phyloP scores from a whole-genome alignment of 2,329 filamentous ascomycete genomes.

The Alternaria sp. region DNA sequence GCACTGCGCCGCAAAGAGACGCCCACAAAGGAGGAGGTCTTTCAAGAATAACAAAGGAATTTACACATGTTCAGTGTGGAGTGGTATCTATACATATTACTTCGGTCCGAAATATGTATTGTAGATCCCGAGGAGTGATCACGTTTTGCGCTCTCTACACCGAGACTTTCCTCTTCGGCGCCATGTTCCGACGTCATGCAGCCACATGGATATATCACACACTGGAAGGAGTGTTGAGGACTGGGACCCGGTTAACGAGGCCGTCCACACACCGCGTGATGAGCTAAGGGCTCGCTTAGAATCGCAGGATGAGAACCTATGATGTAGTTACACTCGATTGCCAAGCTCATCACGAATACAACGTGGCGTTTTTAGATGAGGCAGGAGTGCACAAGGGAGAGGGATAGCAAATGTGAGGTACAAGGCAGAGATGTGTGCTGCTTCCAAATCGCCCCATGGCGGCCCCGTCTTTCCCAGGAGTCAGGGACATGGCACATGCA shows the following conservation, averaged over 20 bases:
- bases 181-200: slow-evolving; percentile 17
- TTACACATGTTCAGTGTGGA: not conserved
- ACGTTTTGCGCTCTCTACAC: not conserved
- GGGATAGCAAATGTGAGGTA: not conserved
- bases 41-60: slow-evolving; percentile 36
- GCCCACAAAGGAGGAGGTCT: slow-evolving; percentile 57
- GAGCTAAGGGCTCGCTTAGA: slow-evolving; percentile 29
- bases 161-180: not conserved
- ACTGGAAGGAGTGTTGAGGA: slow-evolving; percentile 19
- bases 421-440: not conserved
- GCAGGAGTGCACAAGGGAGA: not conserved
- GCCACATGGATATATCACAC: slow-evolving; percentile 27
- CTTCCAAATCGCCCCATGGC: not conserved
- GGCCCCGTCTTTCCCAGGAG: not conserved
- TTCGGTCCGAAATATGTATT: slow-evolving; percentile 10
- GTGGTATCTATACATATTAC: not conserved
- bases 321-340: slow-evolving; percentile 24
- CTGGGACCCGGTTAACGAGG: slow-evolving; percentile 8
- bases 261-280: slow-evolving; percentile 20
- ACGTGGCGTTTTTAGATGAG: slow-evolving; percentile 1
- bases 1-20: slow-evolving; percentile 72
- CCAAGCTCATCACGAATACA: slow-evolving; percentile 9
- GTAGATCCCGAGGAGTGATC: not conserved
- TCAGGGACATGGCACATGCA: not conserved
- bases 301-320: slow-evolving; percentile 19